These are phyloP conservation scores for Rubia occidens DNA, from an alignment of 305 asterid genomes.

Conservation along the genomic window DNA sequence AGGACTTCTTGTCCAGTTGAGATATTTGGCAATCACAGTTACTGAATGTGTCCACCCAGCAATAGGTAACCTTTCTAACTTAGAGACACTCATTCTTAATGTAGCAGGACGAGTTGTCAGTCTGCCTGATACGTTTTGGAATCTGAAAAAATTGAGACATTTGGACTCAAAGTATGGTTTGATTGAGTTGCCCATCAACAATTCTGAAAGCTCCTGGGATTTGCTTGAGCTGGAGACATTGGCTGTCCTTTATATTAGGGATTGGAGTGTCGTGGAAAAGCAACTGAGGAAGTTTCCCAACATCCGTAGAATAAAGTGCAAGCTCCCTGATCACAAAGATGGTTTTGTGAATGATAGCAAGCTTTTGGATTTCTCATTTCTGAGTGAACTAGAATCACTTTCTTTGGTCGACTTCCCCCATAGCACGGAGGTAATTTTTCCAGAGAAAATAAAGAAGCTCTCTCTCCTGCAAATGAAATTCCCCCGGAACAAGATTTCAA, in stretches of 20 bases:
- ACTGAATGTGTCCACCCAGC: neutral
- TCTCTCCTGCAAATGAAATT: fast-evolving
- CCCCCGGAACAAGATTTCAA: neutral
- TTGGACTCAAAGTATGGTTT: neutral
- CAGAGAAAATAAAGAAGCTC: neutral
- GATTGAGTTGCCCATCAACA: neutral
- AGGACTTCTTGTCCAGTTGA: neutral
- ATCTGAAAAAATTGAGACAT: neutral
- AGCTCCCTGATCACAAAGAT: too few relatives aligned
- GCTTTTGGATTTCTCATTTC: neutral
- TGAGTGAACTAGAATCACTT: neutral
- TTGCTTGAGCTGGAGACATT: neutral
- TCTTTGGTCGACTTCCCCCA: neutral
- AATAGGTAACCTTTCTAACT: neutral
- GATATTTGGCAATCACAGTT: neutral
- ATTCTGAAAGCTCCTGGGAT: neutral
- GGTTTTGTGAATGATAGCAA: neutral
- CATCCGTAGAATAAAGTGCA: neutral
- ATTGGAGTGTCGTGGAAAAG: neutral
- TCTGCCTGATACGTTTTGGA: neutral
- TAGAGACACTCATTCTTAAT: neutral
- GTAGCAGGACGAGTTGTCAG: neutral
- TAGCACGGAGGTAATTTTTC: neutral
- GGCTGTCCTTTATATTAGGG: neutral
- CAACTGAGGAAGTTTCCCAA: neutral